phyloP scores from a whole-genome alignment of 106 monocot genomes.

The Gastrodia elata region DNA sequence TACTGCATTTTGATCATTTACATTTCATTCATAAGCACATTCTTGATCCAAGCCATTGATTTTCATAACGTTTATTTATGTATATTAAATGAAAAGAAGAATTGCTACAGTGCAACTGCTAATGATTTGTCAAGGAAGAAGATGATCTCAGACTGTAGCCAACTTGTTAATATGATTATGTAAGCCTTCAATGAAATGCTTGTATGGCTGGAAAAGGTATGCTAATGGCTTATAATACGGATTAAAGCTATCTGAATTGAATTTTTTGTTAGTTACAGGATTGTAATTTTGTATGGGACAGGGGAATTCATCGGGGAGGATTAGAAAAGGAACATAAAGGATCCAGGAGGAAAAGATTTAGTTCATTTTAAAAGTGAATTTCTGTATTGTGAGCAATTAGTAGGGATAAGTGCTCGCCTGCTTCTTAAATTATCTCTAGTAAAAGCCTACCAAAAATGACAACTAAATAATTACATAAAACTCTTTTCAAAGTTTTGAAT shows the following conservation, averaged over 20 bases:
- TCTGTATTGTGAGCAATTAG: too few relatives aligned
- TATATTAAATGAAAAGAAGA: too few relatives aligned
- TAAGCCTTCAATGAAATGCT: not conserved
- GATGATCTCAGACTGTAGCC: too few relatives aligned
- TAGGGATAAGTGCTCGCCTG: too few relatives aligned
- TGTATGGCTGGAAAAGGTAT: not conserved
- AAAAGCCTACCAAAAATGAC: not conserved
- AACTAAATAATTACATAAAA: not conserved
- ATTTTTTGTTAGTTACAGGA: not conserved
- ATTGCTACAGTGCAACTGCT: too few relatives aligned
- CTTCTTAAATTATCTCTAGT: too few relatives aligned
- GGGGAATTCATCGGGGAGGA: not conserved
- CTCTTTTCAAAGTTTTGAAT: not conserved
- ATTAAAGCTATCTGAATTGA: not conserved
- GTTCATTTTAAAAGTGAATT: too few relatives aligned
- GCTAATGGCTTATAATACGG: not conserved
- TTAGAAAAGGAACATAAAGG: not conserved
- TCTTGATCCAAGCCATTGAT: too few relatives aligned
- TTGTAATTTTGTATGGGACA: not conserved
- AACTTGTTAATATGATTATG: not conserved
- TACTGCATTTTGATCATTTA: too few relatives aligned
- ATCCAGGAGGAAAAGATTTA: not conserved
- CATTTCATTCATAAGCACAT: too few relatives aligned
- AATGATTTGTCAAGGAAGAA: too few relatives aligned
- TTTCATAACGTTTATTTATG: too few relatives aligned